Evolutionary conservation across 805 yeast genomes (phyloP).

Genomic region (Candida nemodendra): DNA sequence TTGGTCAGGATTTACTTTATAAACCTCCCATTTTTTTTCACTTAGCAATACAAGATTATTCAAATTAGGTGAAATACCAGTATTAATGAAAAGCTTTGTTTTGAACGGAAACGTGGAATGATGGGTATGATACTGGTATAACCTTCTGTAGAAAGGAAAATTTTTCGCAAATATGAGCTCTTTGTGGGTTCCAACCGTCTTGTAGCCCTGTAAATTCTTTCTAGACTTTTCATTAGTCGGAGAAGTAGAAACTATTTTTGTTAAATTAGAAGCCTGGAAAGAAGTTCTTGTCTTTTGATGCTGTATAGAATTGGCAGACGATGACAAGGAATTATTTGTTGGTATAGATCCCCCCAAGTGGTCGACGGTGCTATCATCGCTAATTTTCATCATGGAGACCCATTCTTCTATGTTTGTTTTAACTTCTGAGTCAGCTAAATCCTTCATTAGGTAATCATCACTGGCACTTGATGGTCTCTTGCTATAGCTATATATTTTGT

Average conservation of each 20-base stretch:
- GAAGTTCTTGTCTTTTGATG: constrained; percentile 19
- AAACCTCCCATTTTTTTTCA: constrained; percentile 74
- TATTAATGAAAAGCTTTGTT: constrained; percentile 48
- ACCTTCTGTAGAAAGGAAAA: constrained; percentile 76
- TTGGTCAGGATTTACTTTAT: constrained; percentile 43
- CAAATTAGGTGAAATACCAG: constrained; percentile 64
- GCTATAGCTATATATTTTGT: neutral
- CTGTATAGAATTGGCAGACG: constrained; percentile 21
- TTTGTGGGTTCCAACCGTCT: constrained; percentile 31
- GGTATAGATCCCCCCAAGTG: constrained; percentile 14
- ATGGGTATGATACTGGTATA: constrained; percentile 53
- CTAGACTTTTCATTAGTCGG: constrained; percentile 20
- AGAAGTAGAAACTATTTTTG: constrained; percentile 22
- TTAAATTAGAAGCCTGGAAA: constrained; percentile 21
- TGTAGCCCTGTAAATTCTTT: neutral
- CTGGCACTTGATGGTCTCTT: constrained; percentile 1
- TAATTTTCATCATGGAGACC: constrained; percentile 20
- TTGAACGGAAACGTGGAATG: constrained; percentile 45
- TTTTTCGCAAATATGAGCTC: constrained; percentile 74
- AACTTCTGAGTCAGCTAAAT: neutral
- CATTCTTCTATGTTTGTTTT: constrained; percentile 23
- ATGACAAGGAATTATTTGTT: constrained; percentile 17
- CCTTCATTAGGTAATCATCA: constrained; percentile 2
- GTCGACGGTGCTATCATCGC: constrained; percentile 17
- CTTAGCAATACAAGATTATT: constrained; percentile 63